Percentiles rank a stretch among this genome's conserved stretches.
Evolutionary conservation across 2,329 filamentous ascomycete species (phyloP).

Genomic region (Neofusicoccum laricinum): DNA sequence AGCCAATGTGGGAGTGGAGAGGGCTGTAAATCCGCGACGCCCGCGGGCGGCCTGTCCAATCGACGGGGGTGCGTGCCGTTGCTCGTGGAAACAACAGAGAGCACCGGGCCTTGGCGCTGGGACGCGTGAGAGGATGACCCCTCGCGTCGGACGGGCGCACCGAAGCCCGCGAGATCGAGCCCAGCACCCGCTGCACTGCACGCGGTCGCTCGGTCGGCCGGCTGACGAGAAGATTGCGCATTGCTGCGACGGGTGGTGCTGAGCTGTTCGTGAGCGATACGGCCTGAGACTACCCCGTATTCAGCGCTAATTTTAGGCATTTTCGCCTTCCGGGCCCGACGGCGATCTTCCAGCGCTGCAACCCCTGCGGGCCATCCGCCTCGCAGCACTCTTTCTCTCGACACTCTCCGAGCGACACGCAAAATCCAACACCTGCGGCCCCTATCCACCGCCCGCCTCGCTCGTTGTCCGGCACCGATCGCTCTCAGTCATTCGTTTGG

Average conservation of each 20-base stretch:
- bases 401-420: neutral
- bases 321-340: conserved; percentile 14
- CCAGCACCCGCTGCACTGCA: neutral
- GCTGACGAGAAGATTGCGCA: neutral
- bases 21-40: neutral
- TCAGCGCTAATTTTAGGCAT: conserved; percentile 11
- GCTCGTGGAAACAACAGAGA: conserved; percentile 10
- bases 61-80: neutral
- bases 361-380: conserved; percentile 11
- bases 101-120: neutral
- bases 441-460: conserved; percentile 1
- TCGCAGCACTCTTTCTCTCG: neutral
- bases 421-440: neutral
- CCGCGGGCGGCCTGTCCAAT: conserved; percentile 4
- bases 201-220: neutral
- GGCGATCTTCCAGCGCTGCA: conserved; percentile 11
- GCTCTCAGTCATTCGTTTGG: conserved; percentile 14
- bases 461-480: conserved; percentile 4
- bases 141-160: neutral
- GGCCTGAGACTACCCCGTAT: conserved; percentile 13
- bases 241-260: neutral
- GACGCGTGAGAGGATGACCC: neutral
- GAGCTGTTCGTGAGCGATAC: conserved; percentile 11
- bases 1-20: neutral
- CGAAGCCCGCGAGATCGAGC: neutral